Percentiles rank a stretch among this genome's conserved stretches.
phyloP scores from a whole-genome alignment of 2,329 filamentous ascomycete species.

The Aspergillus sp. region DNA sequence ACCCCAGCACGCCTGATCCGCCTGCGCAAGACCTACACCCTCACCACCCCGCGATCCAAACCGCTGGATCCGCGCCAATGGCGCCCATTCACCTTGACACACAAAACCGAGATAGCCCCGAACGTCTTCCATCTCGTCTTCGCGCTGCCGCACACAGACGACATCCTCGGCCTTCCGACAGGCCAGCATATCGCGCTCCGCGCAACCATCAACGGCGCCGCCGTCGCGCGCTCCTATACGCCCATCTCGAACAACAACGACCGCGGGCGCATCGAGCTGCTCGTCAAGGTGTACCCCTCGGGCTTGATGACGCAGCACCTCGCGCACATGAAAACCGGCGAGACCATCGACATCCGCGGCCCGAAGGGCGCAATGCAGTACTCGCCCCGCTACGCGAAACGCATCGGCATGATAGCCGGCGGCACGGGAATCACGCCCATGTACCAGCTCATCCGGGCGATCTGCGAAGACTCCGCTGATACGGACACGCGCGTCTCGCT shows the following conservation, averaged over 20 bases:
- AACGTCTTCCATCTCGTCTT: constrained; percentile 46
- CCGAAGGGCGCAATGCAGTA: constrained; percentile 32
- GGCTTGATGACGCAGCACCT: constrained; percentile 27
- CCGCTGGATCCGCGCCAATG: constrained; percentile 38
- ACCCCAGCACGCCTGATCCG: constrained; percentile 27
- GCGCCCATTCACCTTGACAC: constrained; percentile 45
- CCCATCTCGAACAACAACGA: constrained; percentile 32
- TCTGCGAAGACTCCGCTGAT: constrained; percentile 57
- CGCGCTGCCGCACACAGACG: constrained; percentile 42
- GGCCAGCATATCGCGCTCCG: constrained; percentile 55
- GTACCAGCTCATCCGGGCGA: constrained; percentile 59
- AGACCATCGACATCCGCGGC: constrained; percentile 26
- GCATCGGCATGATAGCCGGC: constrained; percentile 33
- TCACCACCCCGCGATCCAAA: constrained; percentile 25
- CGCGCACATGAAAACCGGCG: constrained; percentile 22
- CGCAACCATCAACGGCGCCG: constrained; percentile 44
- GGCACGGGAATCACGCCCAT: constrained; percentile 46
- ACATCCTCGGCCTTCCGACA: constrained; percentile 51
- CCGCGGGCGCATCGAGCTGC: constrained; percentile 24
- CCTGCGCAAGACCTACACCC: constrained; percentile 20
- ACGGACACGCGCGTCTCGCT: constrained; percentile 51
- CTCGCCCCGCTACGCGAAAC: constrained; percentile 17
- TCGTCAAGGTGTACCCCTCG: constrained; percentile 28
- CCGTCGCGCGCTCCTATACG: constrained; percentile 52
- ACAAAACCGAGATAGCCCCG: constrained; percentile 14